Evolutionary conservation across 495 filamentous ascomycete species (phyloP).

Genomic region (Penicillium longicatenatum): DNA sequence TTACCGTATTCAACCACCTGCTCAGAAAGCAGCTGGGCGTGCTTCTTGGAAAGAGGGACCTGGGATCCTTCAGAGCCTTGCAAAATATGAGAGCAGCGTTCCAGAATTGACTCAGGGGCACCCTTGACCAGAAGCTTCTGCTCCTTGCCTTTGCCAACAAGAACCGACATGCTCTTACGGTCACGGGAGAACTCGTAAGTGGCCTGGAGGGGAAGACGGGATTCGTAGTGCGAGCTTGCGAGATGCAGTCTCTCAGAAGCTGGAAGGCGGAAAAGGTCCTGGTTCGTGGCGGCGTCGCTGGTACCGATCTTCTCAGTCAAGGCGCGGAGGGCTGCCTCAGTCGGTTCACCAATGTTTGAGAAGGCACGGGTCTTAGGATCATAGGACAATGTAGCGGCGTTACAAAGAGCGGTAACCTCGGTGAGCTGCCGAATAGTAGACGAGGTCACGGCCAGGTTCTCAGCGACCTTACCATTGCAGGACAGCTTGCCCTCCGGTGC

Average conservation of each 20-base stretch:
- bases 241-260: constrained; percentile 66
- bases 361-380: constrained; percentile 72
- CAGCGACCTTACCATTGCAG: constrained; percentile 64
- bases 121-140: constrained; percentile 94
- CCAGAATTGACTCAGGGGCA: constrained; percentile 90
- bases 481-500: constrained; percentile 76
- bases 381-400: constrained; percentile 80
- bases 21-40: constrained; percentile 66
- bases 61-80: constrained; percentile 74
- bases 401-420: constrained; percentile 89
- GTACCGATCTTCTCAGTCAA: constrained; percentile 94
- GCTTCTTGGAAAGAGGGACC: constrained; percentile 66
- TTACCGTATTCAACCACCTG: constrained; percentile 90
- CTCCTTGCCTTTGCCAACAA: constrained; percentile 66
- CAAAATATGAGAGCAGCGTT: constrained; percentile 80
- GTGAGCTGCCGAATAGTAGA: constrained; percentile 75
- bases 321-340: constrained; percentile 89
- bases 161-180: constrained; percentile 98
- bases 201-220: constrained; percentile 68
- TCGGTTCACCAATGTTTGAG: constrained; percentile 91
- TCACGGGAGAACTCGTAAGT: constrained; percentile 98
- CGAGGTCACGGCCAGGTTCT: constrained; percentile 74
- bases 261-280: constrained; percentile 47
- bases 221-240: constrained; percentile 84
- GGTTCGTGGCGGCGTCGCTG: constrained; percentile 58